Conservation (phyloP, 2,329 filamentous ascomycete genomes). For the Huntiella bhutanensis region DNA sequence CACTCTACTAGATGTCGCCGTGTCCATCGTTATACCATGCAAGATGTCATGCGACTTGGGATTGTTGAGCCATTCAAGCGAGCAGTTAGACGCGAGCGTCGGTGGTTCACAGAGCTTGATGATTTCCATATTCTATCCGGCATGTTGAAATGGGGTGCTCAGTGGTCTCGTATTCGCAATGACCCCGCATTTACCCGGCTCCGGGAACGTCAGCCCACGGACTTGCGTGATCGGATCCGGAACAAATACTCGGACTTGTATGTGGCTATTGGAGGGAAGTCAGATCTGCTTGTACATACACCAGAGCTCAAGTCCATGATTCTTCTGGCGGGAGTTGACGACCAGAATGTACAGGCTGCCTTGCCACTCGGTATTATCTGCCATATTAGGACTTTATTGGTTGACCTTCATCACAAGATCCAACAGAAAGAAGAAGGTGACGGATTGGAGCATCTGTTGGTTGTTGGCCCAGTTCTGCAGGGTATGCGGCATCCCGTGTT, state of each 20-base stretch:
- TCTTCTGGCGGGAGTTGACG: too few species aligned
- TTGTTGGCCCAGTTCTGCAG: too few species aligned
- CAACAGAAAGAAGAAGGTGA: too few species aligned
- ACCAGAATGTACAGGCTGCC: too few species aligned
- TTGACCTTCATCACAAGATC: too few species aligned
- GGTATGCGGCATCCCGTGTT: too few species aligned
- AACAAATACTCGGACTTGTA: constrained; percentile 41
- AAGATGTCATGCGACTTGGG: constrained; percentile 36
- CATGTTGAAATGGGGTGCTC: constrained; percentile 38
- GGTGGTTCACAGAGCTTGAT: constrained; percentile 43
- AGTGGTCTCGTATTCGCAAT: constrained; percentile 47
- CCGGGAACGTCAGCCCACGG: constrained; percentile 36
- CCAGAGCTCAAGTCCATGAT: too few species aligned
- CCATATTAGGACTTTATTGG: too few species aligned
- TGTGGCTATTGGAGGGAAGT: neutral
- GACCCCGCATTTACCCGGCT: constrained; percentile 39
- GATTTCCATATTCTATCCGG: constrained; percentile 43
- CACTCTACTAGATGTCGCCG: constrained; percentile 28
- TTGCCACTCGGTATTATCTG: too few species aligned
- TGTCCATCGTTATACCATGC: constrained; percentile 35
- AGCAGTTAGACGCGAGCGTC: constrained; percentile 38
- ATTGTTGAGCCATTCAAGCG: constrained; percentile 44
- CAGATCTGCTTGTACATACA: too few species aligned
- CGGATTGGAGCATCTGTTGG: too few species aligned
- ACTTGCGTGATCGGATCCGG: constrained; percentile 41